Conservation (phyloP, 495 filamentous ascomycete genomes). For the Opeltia flavorubescens region DNA sequence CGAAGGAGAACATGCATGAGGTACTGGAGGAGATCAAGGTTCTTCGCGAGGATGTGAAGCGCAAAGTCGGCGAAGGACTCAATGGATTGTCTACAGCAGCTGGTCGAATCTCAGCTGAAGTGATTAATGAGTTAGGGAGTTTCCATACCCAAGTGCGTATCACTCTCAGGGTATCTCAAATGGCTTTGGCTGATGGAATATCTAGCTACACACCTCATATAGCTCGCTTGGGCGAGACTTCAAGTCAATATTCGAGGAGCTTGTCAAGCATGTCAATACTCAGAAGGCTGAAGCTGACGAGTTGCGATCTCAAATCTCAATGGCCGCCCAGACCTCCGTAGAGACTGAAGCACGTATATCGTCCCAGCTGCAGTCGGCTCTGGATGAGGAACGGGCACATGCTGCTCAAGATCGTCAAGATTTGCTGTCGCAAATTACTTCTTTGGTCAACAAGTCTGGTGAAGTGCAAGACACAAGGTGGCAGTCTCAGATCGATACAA, state of each 20-base stretch:
- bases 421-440: conserved; percentile 61
- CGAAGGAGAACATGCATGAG: conserved; percentile 77
- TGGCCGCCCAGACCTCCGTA: conserved; percentile 49
- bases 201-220: conserved; percentile 67
- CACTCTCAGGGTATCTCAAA: neutral
- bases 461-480: conserved; percentile 62
- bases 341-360: conserved; percentile 52
- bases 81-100: conserved; percentile 74
- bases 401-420: conserved; percentile 60
- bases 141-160: conserved; percentile 58
- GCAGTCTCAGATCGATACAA: conserved; percentile 38
- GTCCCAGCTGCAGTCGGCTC: conserved; percentile 48
- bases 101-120: conserved; percentile 74
- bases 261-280: conserved; percentile 54
- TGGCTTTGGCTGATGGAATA: neutral
- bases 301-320: conserved; percentile 53
- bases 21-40: conserved; percentile 86
- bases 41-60: conserved; percentile 74
- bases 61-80: conserved; percentile 70
- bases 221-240: conserved; percentile 80
- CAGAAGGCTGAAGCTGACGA: conserved; percentile 66
- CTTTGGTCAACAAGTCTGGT: conserved; percentile 57
- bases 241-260: conserved; percentile 67
- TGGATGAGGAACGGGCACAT: conserved; percentile 61
- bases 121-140: conserved; percentile 68